Evolutionary conservation across 2,329 filamentous ascomycete genomes (phyloP).

Genomic region (Elsinoe australis): DNA sequence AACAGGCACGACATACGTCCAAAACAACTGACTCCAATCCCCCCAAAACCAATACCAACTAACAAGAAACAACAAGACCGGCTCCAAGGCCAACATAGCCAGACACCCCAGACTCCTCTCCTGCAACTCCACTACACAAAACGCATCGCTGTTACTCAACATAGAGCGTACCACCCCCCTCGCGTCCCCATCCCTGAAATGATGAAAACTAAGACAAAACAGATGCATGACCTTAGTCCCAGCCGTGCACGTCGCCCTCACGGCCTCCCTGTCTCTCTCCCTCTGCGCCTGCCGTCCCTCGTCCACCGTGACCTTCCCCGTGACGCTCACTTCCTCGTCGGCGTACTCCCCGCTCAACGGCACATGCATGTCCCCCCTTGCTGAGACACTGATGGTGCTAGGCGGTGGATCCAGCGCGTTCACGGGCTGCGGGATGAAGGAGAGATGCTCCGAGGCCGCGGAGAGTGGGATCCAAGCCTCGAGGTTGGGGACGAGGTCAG

Average conservation of each 20-base stretch:
- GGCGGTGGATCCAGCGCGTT: slow-evolving; percentile 56
- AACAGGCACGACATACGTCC: slow-evolving; percentile 59
- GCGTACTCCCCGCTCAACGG: not conserved
- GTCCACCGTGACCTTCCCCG: not conserved
- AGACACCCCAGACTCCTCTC: slow-evolving; percentile 42
- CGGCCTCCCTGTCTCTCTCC: not conserved
- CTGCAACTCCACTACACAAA: slow-evolving; percentile 69
- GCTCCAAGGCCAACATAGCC: slow-evolving; percentile 29
- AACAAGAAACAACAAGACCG: slow-evolving; percentile 44
- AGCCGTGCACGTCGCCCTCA: not conserved
- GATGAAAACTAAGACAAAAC: slow-evolving; percentile 69
- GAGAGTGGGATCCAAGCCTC: slow-evolving; percentile 31
- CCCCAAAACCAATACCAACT: slow-evolving; percentile 47
- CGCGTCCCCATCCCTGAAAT: slow-evolving; percentile 61
- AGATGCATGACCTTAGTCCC: slow-evolving; percentile 52
- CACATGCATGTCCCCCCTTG: not conserved
- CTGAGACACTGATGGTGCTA: slow-evolving; percentile 24
- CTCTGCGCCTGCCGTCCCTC: not conserved
- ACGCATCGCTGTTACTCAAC: slow-evolving; percentile 56
- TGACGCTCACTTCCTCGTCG: slow-evolving; percentile 1
- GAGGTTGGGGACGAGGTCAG: slow-evolving; percentile 35
- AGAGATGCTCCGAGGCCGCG: slow-evolving; percentile 41
- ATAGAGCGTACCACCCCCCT: slow-evolving; percentile 56
- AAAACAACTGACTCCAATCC: slow-evolving; percentile 52
- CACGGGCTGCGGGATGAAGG: slow-evolving; percentile 53